Percentiles rank a stretch among this genome's conserved stretches.
Evolutionary conservation across 2,329 filamentous ascomycete species (phyloP).

Genomic region (Trichoderma polysporum): DNA sequence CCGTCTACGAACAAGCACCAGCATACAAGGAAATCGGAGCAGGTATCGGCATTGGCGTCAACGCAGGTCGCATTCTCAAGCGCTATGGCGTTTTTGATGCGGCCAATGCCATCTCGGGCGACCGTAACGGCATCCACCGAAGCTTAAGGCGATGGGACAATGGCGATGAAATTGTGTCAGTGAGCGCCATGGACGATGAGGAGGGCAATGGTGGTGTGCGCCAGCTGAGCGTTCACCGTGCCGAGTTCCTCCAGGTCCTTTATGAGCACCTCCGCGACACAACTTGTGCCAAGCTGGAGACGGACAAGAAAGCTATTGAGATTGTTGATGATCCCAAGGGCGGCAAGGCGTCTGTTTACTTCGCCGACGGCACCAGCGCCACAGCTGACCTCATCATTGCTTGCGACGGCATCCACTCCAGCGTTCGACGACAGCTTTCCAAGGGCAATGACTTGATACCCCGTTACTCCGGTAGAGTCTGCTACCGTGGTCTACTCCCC

Average conservation of each 20-base stretch:
- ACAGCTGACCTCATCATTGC: conserved; percentile 2
- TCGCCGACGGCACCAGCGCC: conserved; percentile 3
- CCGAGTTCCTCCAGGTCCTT: conserved; percentile 1
- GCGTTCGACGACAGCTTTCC: background rate
- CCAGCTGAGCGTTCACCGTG: conserved; percentile 13
- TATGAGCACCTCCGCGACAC: background rate
- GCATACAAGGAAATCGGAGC: conserved; percentile 14
- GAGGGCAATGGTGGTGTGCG: background rate
- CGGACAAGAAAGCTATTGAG: conserved; percentile 7
- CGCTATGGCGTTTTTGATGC: conserved; percentile 13
- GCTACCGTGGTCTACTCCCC: conserved; percentile 6
- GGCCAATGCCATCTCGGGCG: conserved; percentile 15
- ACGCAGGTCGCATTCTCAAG: conserved; percentile 13
- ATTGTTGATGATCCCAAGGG: background rate
- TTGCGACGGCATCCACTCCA: conserved; percentile 14
- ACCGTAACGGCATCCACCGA: conserved; percentile 14
- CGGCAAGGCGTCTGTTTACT: background rate
- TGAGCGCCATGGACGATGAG: conserved; percentile 16
- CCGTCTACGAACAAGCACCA: conserved; percentile 11
- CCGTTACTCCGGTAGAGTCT: conserved; percentile 7
- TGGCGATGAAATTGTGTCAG: conserved; percentile 7
- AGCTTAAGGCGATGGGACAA: conserved; percentile 13
- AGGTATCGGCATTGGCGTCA: conserved; percentile 14
- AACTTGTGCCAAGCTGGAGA: background rate
- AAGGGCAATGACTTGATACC: background rate